Evolutionary conservation across 495 filamentous ascomycete genomes (phyloP).

Genomic region (Xanthoparmelia taractica): DNA sequence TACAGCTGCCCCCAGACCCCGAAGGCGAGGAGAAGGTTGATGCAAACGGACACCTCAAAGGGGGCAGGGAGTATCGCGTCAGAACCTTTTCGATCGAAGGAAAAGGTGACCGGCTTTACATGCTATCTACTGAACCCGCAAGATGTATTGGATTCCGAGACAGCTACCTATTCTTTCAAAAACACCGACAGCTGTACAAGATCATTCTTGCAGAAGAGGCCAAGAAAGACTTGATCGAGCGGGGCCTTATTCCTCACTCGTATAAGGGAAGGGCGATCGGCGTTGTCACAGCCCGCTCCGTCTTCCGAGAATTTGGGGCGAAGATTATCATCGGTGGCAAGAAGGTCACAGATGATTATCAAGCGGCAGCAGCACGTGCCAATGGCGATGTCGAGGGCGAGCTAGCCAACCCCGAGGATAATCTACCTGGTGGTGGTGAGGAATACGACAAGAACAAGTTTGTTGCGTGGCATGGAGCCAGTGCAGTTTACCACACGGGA

Average conservation of each 20-base stretch:
- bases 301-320: constrained; percentile 93
- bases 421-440: constrained; percentile 59
- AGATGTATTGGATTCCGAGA: constrained; percentile 95
- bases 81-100: constrained; percentile 84
- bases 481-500: constrained; percentile 83
- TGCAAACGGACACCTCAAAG: constrained; percentile 70
- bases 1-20: constrained; percentile 75
- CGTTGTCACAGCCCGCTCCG: constrained; percentile 91
- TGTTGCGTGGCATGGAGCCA: constrained; percentile 96
- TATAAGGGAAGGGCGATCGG: constrained; percentile 98
- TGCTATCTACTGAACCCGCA: constrained; percentile 95
- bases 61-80: constrained; percentile 83
- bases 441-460: constrained; percentile 92
- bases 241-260: constrained; percentile 88
- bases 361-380: constrained; percentile 65
- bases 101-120: constrained; percentile 82
- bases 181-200: constrained; percentile 89
- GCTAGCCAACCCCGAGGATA: constrained; percentile 77
- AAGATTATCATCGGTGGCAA: constrained; percentile 87
- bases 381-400: constrained; percentile 85
- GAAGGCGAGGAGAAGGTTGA: constrained; percentile 92
- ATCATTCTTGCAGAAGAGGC: constrained; percentile 90
- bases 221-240: constrained; percentile 87
- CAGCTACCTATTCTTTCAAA: constrained; percentile 97
- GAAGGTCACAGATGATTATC: constrained; percentile 83